Evolutionary conservation across 768 basidiomycete species (phyloP).

Genomic region (Termitomyces sp.): DNA sequence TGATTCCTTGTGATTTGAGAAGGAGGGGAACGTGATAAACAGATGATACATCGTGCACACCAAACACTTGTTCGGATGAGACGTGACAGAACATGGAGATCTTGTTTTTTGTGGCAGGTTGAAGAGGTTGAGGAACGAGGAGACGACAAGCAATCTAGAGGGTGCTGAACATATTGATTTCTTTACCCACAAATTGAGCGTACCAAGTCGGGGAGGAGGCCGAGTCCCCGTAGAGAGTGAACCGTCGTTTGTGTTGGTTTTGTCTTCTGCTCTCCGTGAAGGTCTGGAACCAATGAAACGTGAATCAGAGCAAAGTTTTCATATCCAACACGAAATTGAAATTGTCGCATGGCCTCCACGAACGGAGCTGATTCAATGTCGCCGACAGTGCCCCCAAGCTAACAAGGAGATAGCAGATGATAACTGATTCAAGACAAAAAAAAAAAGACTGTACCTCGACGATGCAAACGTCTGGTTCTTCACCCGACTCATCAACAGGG

Average conservation of each 20-base stretch:
- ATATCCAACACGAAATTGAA: conserved; percentile 96
- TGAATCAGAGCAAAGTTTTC: conserved; percentile 97
- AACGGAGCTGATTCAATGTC: conserved; percentile 99
- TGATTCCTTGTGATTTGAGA: conserved; percentile 87
- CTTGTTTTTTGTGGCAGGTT: conserved; percentile 84
- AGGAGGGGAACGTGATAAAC: conserved; percentile 97
- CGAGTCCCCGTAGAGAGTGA: conserved; percentile 87
- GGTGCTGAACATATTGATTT: background rate
- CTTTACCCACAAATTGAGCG: conserved; percentile 16
- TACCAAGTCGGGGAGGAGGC: conserved; percentile 89
- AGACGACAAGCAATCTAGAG: conserved; percentile 88
- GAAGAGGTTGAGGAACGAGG: conserved; percentile 73
- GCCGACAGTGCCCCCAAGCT: conserved; percentile 97
- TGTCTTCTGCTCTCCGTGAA: conserved; percentile 98
- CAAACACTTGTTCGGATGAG: conserved; percentile 80
- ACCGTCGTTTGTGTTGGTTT: conserved; percentile 98
- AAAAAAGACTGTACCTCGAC: conserved; percentile 61
- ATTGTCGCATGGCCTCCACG: conserved; percentile 98
- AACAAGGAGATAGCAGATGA: background rate
- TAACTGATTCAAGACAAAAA: background rate
- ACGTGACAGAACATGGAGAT: conserved; percentile 99
- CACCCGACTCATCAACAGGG: conserved; percentile 90
- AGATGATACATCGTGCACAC: conserved; percentile 93
- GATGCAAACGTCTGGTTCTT: conserved; percentile 95
- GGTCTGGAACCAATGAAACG: conserved; percentile 96